Conservation (phyloP, 768 basidiomycete genomes). For the Kondoa malvinella region DNA sequence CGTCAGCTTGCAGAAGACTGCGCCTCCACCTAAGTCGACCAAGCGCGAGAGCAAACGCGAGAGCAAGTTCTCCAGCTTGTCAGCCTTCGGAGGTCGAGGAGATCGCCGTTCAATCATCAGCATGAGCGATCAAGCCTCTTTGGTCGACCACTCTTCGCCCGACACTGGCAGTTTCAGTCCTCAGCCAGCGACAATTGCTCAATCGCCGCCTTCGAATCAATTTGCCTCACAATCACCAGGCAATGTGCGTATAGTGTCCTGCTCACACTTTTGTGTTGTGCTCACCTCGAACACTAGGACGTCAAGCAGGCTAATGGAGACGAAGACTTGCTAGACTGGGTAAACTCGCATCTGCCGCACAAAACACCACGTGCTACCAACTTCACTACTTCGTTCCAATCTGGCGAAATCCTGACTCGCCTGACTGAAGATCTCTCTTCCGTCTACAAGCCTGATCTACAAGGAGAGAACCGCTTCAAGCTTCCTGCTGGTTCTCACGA, state of each 20-base stretch:
- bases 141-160: not conserved
- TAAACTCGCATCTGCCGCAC: constrained; percentile 62
- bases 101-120: not conserved
- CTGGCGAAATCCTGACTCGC: constrained; percentile 63
- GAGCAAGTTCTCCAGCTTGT: not conserved
- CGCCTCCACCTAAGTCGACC: not conserved
- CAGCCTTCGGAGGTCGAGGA: not conserved
- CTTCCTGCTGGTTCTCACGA: constrained; percentile 56
- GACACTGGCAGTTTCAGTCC: not conserved
- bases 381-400: constrained; percentile 33
- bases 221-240: too few species aligned
- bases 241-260: too few species aligned
- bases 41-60: not conserved
- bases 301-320: not conserved
- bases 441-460: constrained; percentile 37
- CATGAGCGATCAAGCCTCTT: not conserved
- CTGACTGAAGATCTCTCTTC: constrained; percentile 46
- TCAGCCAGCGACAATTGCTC: not conserved
- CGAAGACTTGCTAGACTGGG: constrained; percentile 57
- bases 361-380: constrained; percentile 38
- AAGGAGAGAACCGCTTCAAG: constrained; percentile 31
- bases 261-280: too few species aligned
- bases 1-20: constrained; percentile 33
- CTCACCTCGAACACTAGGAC: too few species aligned
- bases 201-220: not conserved